A percentile compares a stretch with the other conserved stretches of the same genome.
phyloP scores from a whole-genome alignment of 192 early-diverging fungal genomes.

The Linnemannia hyalina region DNA sequence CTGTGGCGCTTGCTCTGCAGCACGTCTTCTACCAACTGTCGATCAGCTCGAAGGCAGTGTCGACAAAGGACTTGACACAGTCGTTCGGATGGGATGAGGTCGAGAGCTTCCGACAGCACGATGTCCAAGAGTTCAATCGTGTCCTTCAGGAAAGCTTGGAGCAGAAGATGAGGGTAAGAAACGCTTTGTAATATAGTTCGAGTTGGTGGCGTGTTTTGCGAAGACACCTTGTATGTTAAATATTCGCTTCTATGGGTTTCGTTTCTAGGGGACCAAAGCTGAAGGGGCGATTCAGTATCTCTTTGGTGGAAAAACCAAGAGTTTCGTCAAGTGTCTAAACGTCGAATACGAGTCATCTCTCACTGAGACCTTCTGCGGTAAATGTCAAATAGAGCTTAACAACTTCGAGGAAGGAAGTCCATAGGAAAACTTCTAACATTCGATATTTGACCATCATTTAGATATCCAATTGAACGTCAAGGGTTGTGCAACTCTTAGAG shows the following conservation, averaged over 20 bases:
- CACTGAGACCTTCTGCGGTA: constrained; percentile 92
- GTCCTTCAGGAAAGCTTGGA: constrained; percentile 96
- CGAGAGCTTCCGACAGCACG: constrained; percentile 96
- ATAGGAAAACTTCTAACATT: not conserved
- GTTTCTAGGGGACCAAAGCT: constrained; percentile 76
- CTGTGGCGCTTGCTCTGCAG: constrained; percentile 90
- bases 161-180: constrained; percentile 90
- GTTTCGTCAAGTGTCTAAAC: constrained; percentile 93
- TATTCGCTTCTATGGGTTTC: not conserved
- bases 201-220: not conserved
- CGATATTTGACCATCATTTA: constrained; percentile 26
- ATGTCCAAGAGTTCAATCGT: constrained; percentile 98
- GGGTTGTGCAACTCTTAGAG: constrained; percentile 83
- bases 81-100: constrained; percentile 97
- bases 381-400: not conserved
- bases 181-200: not conserved
- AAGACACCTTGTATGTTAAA: not conserved
- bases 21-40: constrained; percentile 94
- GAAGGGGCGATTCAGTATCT: constrained; percentile 91
- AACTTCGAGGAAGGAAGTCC: not conserved
- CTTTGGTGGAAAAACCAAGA: constrained; percentile 96
- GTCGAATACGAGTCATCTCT: constrained; percentile 94
- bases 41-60: constrained; percentile 75
- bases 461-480: constrained; percentile 98
- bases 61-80: constrained; percentile 94